These are phyloP conservation scores for Brassica cretica DNA, from an alignment of 345 rosid species.

Conservation along the genomic window DNA sequence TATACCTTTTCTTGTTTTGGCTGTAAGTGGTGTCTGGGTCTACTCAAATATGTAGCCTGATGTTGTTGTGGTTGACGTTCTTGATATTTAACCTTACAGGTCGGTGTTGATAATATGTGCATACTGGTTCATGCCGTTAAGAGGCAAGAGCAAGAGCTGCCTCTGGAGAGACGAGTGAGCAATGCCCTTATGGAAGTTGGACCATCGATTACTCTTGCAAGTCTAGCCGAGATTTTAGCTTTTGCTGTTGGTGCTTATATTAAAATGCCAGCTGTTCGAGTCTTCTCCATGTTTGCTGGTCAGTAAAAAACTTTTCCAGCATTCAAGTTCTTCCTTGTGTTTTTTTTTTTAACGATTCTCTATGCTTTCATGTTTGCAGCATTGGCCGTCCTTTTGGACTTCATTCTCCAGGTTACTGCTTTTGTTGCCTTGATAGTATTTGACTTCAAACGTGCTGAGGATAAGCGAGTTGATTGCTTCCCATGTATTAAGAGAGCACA, in stretches of 20 bases:
- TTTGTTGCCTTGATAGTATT: conserved; percentile 92
- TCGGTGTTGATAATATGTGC: conserved; percentile 99
- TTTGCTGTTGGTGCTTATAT: conserved; percentile 96
- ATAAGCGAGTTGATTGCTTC: conserved; percentile 82
- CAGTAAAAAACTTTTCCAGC: conserved; percentile 16
- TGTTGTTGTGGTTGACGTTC: neutral
- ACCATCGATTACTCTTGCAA: conserved; percentile 97
- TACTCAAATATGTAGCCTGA: neutral
- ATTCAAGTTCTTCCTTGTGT: conserved; percentile 11
- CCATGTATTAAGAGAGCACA: conserved; percentile 69
- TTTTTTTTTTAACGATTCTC: neutral
- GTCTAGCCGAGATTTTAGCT: conserved; percentile 87
- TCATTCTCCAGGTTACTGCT: conserved; percentile 94
- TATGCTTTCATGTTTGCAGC: conserved; percentile 60
- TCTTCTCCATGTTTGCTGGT: conserved; percentile 99
- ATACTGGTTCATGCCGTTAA: conserved; percentile 94
- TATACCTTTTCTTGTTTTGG: conserved; percentile 95
- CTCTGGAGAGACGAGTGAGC: conserved; percentile 81
- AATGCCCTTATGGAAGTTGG: conserved; percentile 98
- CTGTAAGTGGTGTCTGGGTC: conserved; percentile 59
- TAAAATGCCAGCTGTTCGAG: conserved; percentile 97
- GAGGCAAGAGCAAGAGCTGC: conserved; percentile 78
- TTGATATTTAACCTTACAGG: conserved; percentile 47
- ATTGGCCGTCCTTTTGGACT: conserved; percentile 91
- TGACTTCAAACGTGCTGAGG: conserved; percentile 78